Base-by-base conservation (phyloP, 1,139 yeast species). In the Pneumocystis sp. region DNA sequence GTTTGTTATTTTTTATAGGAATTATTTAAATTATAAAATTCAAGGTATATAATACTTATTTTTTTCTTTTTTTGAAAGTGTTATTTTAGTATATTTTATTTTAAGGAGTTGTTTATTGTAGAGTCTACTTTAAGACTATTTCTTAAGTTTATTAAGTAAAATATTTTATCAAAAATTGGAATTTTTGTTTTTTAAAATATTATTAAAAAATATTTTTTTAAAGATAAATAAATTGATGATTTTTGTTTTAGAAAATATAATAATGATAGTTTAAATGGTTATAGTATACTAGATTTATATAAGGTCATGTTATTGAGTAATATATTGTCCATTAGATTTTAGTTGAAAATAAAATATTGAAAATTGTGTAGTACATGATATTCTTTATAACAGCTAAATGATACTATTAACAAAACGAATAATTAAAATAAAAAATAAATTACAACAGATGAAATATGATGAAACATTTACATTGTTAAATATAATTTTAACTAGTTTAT, bases 401-500 rank as follows among this genome's bases (percentile, higher is more conserved):
- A 78, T 93, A 74, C 85, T 87, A 68, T 77, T 93, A 68, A 93
- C 97, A 10, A 84, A 90, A 70, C 96, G 89, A 75, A 95, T 95
- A 98, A 95, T 95, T 72, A 98, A 95, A 74, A 91, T 95, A 67
- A 81, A 97, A 73, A 83, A 85, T 65, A 82, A 93, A 62, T 78
- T 95, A 65, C 83, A 87, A 67, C 84, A 83, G 68, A 84, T 95
- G 25, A 95, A 90, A 72, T 86, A 87, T 68, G 79, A 86, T 4
- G 91, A 89, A 59, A 63, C 69, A 6, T 61, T 68, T 21, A 79
- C 93, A 62, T 78, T 95, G 59, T 98, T 98, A 1, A 87, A 96
- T 0, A 95, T 95, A 70, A 98, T 95, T 21, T 98, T 95, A 0
- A 84, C 95, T 70, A 98, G 99, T 0, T 93, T 98, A 1, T 98